Percentiles rank a stretch among this genome's conserved stretches.
Evolutionary conservation across 495 filamentous ascomycete species (phyloP).

Genomic region (Astrothelium subdiscretum): DNA sequence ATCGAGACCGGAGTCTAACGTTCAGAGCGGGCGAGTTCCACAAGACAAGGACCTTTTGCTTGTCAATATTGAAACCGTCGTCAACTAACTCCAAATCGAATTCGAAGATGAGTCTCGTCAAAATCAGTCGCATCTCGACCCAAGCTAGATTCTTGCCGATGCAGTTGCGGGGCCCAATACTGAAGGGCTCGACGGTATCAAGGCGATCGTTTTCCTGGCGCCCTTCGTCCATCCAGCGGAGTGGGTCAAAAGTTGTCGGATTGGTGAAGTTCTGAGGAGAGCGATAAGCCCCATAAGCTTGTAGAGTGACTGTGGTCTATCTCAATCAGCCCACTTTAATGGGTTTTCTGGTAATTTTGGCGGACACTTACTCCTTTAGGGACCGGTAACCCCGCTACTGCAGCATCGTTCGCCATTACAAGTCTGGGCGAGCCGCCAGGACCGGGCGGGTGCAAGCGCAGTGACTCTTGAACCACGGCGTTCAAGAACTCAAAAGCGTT

Average conservation of each 20-base stretch:
- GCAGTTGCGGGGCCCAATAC: slow-evolving; percentile 20
- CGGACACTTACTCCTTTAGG: slow-evolving; percentile 24
- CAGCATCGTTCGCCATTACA: slow-evolving; percentile 34
- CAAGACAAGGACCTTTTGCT: background rate
- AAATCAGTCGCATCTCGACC: slow-evolving; percentile 21
- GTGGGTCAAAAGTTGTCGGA: slow-evolving; percentile 19
- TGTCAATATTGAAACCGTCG: background rate
- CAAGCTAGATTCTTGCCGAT: slow-evolving; percentile 21
- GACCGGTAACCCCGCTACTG: slow-evolving; percentile 36
- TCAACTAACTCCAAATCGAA: slow-evolving; percentile 19
- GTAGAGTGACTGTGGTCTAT: slow-evolving; percentile 15
- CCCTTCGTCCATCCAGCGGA: slow-evolving; percentile 17
- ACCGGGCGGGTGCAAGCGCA: slow-evolving; percentile 49
- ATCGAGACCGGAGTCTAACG: background rate
- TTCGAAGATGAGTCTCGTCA: slow-evolving; percentile 21
- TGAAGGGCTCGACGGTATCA: slow-evolving; percentile 21
- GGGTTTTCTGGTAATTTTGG: slow-evolving; percentile 34
- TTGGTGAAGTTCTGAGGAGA: background rate
- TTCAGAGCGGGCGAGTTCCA: background rate
- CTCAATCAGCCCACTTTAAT: slow-evolving; percentile 22
- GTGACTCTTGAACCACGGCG: slow-evolving; percentile 44
- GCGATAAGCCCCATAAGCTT: slow-evolving; percentile 19
- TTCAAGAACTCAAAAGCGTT: slow-evolving; percentile 40
- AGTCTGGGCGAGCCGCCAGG: slow-evolving; percentile 36
- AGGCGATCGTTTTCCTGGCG: slow-evolving; percentile 14